These are phyloP conservation scores for Suillus bovinus DNA, from an alignment of 768 basidiomycete species.

Conservation along the genomic window DNA sequence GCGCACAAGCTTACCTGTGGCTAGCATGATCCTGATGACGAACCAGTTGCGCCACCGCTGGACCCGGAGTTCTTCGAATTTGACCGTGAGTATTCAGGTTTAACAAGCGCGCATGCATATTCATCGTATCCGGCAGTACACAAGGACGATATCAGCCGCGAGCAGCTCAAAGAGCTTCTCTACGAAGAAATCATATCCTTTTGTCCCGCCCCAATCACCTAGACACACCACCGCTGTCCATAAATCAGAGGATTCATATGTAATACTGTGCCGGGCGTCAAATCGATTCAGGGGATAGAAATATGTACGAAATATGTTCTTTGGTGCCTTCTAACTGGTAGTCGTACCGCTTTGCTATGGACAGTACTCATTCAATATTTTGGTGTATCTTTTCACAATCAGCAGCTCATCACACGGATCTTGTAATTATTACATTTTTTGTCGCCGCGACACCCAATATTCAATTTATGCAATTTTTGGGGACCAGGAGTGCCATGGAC, in stretches of 20 bases:
- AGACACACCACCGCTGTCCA: slow-evolving; percentile 6
- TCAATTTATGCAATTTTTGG: neutral
- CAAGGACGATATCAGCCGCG: slow-evolving; percentile 94
- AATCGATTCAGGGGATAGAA: neutral
- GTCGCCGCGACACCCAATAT: neutral
- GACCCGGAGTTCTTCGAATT: slow-evolving; percentile 98
- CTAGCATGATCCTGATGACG: slow-evolving; percentile 94
- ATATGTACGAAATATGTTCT: slow-evolving; percentile 6
- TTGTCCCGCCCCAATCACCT: slow-evolving; percentile 60
- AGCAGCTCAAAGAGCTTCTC: slow-evolving; percentile 91
- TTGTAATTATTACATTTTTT: neutral
- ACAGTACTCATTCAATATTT: slow-evolving; percentile 5
- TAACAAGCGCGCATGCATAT: neutral
- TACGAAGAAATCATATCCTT: slow-evolving; percentile 96
- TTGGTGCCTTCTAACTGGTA: slow-evolving; percentile 2
- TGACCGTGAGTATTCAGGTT: slow-evolving; percentile 60
- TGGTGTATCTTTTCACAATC: neutral
- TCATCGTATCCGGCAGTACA: slow-evolving; percentile 53
- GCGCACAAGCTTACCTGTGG: slow-evolving; percentile 11
- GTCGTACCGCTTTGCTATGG: neutral
- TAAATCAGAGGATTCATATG: neutral
- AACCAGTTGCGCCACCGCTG: slow-evolving; percentile 93
- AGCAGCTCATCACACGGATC: neutral
- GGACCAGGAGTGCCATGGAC: neutral
- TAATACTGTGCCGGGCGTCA: neutral